Evolutionary conservation across 2,329 filamentous ascomycete genomes (phyloP).

Genomic region (Keithomyces neogunnii): DNA sequence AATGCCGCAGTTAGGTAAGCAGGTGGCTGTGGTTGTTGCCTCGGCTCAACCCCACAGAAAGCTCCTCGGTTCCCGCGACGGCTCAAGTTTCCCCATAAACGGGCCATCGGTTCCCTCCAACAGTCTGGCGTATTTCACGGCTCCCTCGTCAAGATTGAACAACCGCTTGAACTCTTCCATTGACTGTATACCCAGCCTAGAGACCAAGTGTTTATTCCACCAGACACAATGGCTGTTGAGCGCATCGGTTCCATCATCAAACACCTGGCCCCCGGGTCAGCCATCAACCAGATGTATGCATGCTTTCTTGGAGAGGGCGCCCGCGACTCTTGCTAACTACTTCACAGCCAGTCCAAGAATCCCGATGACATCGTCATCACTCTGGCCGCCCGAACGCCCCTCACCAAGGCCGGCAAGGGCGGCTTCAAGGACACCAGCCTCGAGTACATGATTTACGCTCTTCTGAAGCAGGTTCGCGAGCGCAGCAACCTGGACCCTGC

Average conservation of each 20-base stretch:
- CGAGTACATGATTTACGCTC: slow-evolving; percentile 76
- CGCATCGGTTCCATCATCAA: slow-evolving; percentile 80
- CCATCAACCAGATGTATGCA: slow-evolving; percentile 68
- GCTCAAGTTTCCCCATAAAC: slow-evolving; percentile 13
- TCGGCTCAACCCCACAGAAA: slow-evolving; percentile 21
- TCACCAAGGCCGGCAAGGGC: slow-evolving; percentile 83
- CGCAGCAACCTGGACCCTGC: slow-evolving; percentile 71
- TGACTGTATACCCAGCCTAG: not conserved
- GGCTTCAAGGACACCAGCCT: slow-evolving; percentile 91
- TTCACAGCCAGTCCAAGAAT: slow-evolving; percentile 73
- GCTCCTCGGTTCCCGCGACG: slow-evolving; percentile 10
- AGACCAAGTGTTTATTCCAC: not conserved
- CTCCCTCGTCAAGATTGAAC: not conserved
- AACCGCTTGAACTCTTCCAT: not conserved
- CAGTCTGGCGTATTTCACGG: not conserved
- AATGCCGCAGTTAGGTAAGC: slow-evolving; percentile 8
- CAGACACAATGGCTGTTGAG: slow-evolving; percentile 64
- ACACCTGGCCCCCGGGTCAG: slow-evolving; percentile 69
- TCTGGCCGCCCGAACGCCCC: slow-evolving; percentile 77
- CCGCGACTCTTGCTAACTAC: not conserved
- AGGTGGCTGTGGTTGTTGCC: slow-evolving; percentile 12
- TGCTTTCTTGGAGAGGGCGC: not conserved
- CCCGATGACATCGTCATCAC: slow-evolving; percentile 96
- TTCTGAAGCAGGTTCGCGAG: slow-evolving; percentile 67
- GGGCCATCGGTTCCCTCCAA: not conserved